Base-by-base conservation (phyloP, 2,329 filamentous ascomycete genomes). In the Neophaeococcomyces aloes region DNA sequence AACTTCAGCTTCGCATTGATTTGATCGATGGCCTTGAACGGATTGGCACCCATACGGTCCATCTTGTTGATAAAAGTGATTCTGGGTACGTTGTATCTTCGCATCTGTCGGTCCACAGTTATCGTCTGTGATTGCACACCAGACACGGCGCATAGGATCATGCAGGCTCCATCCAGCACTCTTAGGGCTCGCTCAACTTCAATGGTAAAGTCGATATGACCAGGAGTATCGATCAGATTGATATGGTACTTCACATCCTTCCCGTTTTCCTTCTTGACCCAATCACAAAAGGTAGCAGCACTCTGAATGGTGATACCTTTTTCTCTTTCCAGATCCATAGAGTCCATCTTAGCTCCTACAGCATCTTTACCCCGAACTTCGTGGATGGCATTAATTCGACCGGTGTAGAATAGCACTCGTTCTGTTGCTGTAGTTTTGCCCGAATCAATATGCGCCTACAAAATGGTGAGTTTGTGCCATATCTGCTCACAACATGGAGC, bases 221-320 rank as follows among this genome's bases (percentile, higher is more conserved):
- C 91, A 3, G 91, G 91, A 1, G 91, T 98, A 64, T 98, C 91
- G 61, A 98, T 98, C 72, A 98, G 72, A 67, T 98, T 98, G 72
- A 98, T 80, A 64, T 98, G 89, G 67, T 94, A 98, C 56, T 81
- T 86, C 65, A 94, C 80, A 41, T 95, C 86, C 60, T 84, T 77
- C 53, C 83, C 84, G 52, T 89, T 69, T 57, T 86, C 81, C 64
- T 78, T 81, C 71, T 94, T 95, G 53, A 83, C 69, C 91, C 91
- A 98, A 67, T 98, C 88, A 65, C 86, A 94, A 64, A 94, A 98
- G 1, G 91, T 98, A 18, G 91, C 91, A 8, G 91, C 91, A 55
- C 89, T 96, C 65, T 98, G 89, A 59, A 98, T 98, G 46, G 91
- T 98, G 63, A 98, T 98, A 58, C 91, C 91, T 71, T 95, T 94